Evolutionary conservation across 257 asterid species (phyloP).

Genomic region (Asclepias syriaca): DNA sequence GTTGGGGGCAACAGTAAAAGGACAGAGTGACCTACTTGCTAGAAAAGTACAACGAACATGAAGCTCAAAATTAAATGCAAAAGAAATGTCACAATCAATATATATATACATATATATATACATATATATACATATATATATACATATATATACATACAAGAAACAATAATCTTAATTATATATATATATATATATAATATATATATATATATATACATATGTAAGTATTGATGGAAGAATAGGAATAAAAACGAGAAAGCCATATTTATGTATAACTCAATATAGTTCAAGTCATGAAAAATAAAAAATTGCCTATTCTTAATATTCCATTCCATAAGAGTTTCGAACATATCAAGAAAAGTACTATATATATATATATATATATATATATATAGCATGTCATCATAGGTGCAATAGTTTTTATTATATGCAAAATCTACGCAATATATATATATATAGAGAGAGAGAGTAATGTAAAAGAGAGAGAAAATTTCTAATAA

Average conservation of each 20-base stretch:
- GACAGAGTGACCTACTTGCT: background rate
- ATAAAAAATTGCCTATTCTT: conserved; percentile 16
- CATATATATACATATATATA: background rate
- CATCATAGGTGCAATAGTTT: conserved; percentile 6
- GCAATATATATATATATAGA: conserved; percentile 1
- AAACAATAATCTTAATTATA: background rate
- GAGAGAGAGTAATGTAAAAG: background rate
- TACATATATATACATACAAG: no score
- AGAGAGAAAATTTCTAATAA: conserved; percentile 9
- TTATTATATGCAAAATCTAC: conserved; percentile 24
- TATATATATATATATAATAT: no score
- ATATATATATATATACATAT: no score
- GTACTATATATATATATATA: background rate
- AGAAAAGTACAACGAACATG: conserved; percentile 4
- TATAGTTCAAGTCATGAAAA: background rate
- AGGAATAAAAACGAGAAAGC: background rate
- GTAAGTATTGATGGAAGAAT: background rate
- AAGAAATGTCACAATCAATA: background rate
- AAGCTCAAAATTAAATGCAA: conserved; percentile 4
- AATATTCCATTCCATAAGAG: conserved; percentile 14
- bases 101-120: background rate
- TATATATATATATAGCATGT: background rate
- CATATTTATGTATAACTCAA: background rate
- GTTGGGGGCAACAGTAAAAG: background rate
- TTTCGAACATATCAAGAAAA: conserved; percentile 11